phyloP scores from a whole-genome alignment of 345 rosid species.

The Odontarrhena argentea region DNA sequence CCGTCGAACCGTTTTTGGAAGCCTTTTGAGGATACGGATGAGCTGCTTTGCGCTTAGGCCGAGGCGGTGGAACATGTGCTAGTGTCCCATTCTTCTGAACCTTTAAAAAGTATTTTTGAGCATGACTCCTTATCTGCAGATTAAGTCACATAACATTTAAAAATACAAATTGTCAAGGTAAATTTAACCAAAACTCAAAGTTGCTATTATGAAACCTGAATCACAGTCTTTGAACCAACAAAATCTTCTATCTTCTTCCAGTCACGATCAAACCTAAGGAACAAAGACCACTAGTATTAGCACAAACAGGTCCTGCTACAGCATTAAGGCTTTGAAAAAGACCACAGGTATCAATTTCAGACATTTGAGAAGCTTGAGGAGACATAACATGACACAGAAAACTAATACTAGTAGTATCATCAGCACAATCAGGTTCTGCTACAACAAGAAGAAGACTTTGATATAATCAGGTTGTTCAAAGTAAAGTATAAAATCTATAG shows the following conservation, averaged over 20 bases:
- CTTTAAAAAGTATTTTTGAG: constrained; percentile 95
- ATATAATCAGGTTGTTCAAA: too few species aligned
- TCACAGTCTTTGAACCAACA: constrained; percentile 96
- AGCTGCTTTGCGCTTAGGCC: constrained; percentile 95
- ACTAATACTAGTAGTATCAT: too few species aligned
- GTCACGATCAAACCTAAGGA: constrained; percentile 90
- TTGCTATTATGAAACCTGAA: constrained; percentile 61
- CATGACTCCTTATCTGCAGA: constrained; percentile 90
- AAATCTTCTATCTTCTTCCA: constrained; percentile 99
- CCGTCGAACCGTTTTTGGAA: constrained; percentile 66
- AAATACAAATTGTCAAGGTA: not conserved
- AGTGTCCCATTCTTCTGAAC: constrained; percentile 90
- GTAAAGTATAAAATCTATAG: too few species aligned
- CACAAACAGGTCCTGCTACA: not conserved
- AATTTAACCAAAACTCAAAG: not conserved
- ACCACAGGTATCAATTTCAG: not conserved
- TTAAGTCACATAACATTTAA: constrained; percentile 8
- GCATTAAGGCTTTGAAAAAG: too few species aligned
- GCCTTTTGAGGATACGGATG: constrained; percentile 98
- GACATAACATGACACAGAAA: too few species aligned
- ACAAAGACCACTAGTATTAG: not conserved
- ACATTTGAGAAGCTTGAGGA: too few species aligned
- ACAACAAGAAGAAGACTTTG: too few species aligned
- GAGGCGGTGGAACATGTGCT: constrained; percentile 96
- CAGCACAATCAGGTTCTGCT: too few species aligned